Conservation (phyloP, 2,329 filamentous ascomycete genomes). For the Rasamsonia emersonii region DNA sequence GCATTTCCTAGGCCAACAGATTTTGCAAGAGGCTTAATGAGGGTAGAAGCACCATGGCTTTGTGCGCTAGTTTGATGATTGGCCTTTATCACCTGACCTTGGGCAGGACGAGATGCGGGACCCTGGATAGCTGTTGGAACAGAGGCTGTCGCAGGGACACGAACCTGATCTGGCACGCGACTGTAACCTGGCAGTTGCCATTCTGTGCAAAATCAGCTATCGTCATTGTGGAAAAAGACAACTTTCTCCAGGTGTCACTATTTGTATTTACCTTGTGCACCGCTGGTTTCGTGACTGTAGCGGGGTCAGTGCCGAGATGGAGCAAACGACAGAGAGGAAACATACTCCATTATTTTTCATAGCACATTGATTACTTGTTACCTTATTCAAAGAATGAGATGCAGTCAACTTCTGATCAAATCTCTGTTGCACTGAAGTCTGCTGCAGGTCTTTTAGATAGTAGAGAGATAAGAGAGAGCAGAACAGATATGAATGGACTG, state of each 20-base stretch:
- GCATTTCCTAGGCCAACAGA: background rate
- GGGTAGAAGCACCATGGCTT: background rate
- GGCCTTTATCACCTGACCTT: background rate
- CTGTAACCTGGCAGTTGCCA: conserved; percentile 18
- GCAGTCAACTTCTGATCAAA: too few species aligned
- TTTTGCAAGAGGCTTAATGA: background rate
- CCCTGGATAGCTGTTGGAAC: background rate
- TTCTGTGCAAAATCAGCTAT: conserved; percentile 10
- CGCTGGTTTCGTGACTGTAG: conserved; percentile 14
- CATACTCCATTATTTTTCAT: too few species aligned
- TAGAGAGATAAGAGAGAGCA: too few species aligned
- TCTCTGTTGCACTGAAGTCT: too few species aligned
- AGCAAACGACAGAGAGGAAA: too few species aligned
- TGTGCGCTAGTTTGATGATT: background rate
- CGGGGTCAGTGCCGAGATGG: conserved; percentile 5
- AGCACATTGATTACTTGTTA: too few species aligned
- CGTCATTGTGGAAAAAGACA: background rate
- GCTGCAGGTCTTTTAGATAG: too few species aligned
- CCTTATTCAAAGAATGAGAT: too few species aligned
- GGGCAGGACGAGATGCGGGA: background rate
- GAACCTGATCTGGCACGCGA: background rate
- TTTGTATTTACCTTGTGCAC: conserved; percentile 15
- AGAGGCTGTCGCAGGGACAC: background rate
- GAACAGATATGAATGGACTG: too few species aligned
- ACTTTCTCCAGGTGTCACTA: background rate